These are phyloP conservation scores for Domatiomyces catenatus DNA, from an alignment of 2,329 filamentous ascomycete species.

Conservation along the genomic window DNA sequence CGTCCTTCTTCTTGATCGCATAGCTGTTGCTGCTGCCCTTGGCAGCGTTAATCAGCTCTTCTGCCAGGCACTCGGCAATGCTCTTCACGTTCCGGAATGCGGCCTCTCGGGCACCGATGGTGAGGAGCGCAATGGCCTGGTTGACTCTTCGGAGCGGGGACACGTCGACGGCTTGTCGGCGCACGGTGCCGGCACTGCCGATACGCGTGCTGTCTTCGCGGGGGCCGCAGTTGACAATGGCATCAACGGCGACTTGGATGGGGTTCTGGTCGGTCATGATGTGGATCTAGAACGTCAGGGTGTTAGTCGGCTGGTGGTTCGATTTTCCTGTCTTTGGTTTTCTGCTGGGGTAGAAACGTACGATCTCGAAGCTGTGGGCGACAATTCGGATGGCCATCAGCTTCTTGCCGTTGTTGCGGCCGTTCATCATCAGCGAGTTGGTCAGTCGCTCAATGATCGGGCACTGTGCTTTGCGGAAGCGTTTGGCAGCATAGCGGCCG, in stretches of 20 bases:
- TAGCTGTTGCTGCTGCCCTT: constrained; percentile 99
- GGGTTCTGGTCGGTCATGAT: constrained; percentile 99
- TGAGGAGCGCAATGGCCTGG: constrained; percentile 98
- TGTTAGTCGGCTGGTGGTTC: neutral
- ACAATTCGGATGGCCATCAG: constrained; percentile 99
- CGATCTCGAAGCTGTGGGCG: constrained; percentile 97
- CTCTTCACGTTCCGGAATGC: constrained; percentile 99
- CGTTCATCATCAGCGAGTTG: constrained; percentile 99
- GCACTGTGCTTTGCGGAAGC: constrained; percentile 99
- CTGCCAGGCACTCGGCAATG: constrained; percentile 97
- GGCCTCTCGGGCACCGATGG: constrained; percentile 96
- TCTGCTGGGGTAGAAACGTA: constrained; percentile 39
- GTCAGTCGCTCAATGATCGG: constrained; percentile 99
- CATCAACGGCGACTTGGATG: constrained; percentile 97
- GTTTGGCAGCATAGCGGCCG: constrained; percentile 96
- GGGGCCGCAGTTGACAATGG: constrained; percentile 99
- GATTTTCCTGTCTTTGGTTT: neutral
- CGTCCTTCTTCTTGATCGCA: constrained; percentile 99
- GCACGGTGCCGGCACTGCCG: constrained; percentile 97
- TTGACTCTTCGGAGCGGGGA: constrained; percentile 98
- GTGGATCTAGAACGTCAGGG: constrained; percentile 56
- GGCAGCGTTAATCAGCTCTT: constrained; percentile 99
- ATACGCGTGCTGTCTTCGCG: constrained; percentile 99
- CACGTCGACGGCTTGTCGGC: constrained; percentile 99
- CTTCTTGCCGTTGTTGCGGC: constrained; percentile 99